Evolutionary conservation across 768 basidiomycete species (phyloP), one percentile per base, ranked within the genome.

Genomic region (Calocera cornea): DNA sequence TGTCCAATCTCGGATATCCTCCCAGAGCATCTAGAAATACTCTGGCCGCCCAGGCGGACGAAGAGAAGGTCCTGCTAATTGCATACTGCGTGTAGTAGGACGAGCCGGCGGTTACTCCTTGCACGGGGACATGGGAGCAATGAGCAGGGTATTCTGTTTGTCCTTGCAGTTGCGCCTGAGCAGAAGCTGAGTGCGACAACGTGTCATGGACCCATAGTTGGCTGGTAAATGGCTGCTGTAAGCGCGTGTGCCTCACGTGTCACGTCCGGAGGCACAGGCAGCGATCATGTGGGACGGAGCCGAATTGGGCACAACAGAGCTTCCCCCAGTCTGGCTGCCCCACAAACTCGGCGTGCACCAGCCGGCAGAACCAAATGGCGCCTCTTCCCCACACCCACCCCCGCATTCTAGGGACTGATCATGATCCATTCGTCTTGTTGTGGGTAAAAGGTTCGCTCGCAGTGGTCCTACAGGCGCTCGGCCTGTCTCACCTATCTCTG

Each of bases 61-160:
- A 47, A 60, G 24, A 60, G 54, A 60, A 60, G 54, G 10, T 27
- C 7, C 27, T 19, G 40, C 19, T 41, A 41, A 24, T 47, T 47
- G 44, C 19, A 5, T 3, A 17, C 16, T 47, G 3, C 44, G 19
- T 27, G 14, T 60, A 11, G 5, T 29, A 31, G 14, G 24, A 22
- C 14, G 54, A 33, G 31, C 27, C 36, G 36, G 36, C 36, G 36
- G 36, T n/a, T n/a, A n/a, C n/a, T n/a, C n/a, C n/a, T 8, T 50
- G 49, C 49, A 50, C 49, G 49, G 49, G 49, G 49, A 50, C 49
- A 50, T n/a, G 49, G 49, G 49, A 50, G 49, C 24, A 50, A 16
- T 33, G 54, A 2, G 24, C 7, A 60, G 54, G 54, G 54, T 60
- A 60, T 60, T 60, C 54, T 60, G 54, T 60, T 60, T 60, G 54